Evolutionary conservation across 2,329 filamentous ascomycete genomes (phyloP), one percentile per base, ranked within the genome.

Genomic region (Apiospora aurea): DNA sequence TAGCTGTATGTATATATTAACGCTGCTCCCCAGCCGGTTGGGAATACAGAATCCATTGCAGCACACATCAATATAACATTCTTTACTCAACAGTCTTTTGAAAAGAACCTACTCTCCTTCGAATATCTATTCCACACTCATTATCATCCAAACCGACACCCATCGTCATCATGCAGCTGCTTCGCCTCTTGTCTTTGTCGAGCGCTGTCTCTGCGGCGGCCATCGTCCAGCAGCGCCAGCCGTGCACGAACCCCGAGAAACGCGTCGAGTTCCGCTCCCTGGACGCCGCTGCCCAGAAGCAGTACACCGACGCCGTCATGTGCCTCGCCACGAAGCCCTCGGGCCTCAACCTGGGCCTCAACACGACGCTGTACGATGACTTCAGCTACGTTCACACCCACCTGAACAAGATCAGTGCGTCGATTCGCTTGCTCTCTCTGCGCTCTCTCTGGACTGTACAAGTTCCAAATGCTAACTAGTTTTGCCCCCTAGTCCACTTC

Each of bases 311-410:
- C 5, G 66, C 66, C 24, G 66, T 67, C 34, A 43, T 44, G 41
- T 67, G 66, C 38, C 21, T 67, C 21, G 41, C 66, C n/a, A 44
- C 41, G 21, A 67, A 67, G 66, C 66, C 66, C 7, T 67, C 66
- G 38, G 26, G 18, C 10, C 21, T 67, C 6, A 38, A 38, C 14
- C 5, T 53, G 49, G 38, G 38, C 38, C 66, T 67, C 14, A 47
- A 67, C n/a, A 67, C 66, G 38, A 67, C 49, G 18, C 61, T 66
- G n/a, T 71, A 66, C n/a, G 69, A 71, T 61, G 69, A 71, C 53
- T 66, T 71, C 49, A 47, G 34, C 16, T 71, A 64, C 49, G 69
- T 71, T 18, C 69, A 71, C 61, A 41, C 34, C 10, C 69, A 67
- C 10, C 53, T 67, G 16, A 64, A 66, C 41, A 2, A 66, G 41